Evolutionary conservation across 2,329 filamentous ascomycete genomes (phyloP).

Genomic region (Phaeoacremonium minimum): DNA sequence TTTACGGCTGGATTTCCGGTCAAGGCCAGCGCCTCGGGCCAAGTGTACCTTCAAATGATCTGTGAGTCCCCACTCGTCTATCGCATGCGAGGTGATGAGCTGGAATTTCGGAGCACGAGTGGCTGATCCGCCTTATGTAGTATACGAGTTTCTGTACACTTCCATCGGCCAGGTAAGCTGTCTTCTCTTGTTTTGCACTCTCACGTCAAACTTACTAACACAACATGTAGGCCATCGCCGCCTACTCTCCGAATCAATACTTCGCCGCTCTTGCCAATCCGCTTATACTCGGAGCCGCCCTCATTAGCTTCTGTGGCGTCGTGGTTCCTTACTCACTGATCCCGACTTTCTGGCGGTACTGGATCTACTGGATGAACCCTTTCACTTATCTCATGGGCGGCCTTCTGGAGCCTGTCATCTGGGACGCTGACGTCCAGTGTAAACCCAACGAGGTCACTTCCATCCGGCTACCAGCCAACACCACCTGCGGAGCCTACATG

Average conservation of each 20-base stretch:
- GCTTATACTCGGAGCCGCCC: slow-evolving; percentile 32
- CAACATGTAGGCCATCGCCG: slow-evolving; percentile 32
- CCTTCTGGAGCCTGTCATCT: slow-evolving; percentile 50
- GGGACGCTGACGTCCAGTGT: slow-evolving; percentile 53
- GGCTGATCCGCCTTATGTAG: slow-evolving; percentile 8
- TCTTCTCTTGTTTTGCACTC: neutral
- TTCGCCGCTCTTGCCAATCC: slow-evolving; percentile 44
- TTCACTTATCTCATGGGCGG: slow-evolving; percentile 65
- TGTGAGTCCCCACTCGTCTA: neutral
- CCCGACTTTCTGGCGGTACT: slow-evolving; percentile 34
- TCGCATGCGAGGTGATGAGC: neutral
- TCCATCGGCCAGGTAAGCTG: slow-evolving; percentile 5
- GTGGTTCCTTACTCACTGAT: slow-evolving; percentile 29
- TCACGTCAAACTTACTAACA: neutral
- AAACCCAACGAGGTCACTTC: slow-evolving; percentile 54
- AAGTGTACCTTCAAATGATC: neutral
- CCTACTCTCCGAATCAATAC: slow-evolving; percentile 44
- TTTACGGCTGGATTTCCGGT: slow-evolving; percentile 67
- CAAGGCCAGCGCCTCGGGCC: slow-evolving; percentile 23
- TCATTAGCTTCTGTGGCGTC: slow-evolving; percentile 32
- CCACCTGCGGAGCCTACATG: slow-evolving; percentile 55
- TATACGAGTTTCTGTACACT: slow-evolving; percentile 18
- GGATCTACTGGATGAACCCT: slow-evolving; percentile 65
- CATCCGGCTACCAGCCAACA: slow-evolving; percentile 46
- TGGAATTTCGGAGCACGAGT: neutral